Evolutionary conservation across 495 filamentous ascomycete genomes (phyloP).

Genomic region (Pseudevernia furfuracea): DNA sequence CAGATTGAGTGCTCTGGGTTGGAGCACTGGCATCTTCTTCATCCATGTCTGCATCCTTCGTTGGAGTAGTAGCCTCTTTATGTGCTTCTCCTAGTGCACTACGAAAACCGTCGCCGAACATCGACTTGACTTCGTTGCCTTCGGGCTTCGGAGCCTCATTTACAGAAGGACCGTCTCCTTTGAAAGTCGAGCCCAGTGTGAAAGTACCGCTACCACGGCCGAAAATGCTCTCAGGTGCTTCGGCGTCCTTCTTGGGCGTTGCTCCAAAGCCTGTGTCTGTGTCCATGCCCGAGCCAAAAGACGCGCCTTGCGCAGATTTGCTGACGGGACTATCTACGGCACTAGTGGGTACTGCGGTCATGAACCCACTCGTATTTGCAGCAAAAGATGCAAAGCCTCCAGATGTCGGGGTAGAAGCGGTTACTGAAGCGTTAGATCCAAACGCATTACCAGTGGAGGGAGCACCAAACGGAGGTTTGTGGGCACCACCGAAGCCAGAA

Average conservation of each 20-base stretch:
- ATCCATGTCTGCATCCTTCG: conserved; percentile 56
- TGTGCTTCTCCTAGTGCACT: conserved; percentile 40
- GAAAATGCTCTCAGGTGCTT: conserved; percentile 40
- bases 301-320: conserved; percentile 26
- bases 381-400: conserved; percentile 56
- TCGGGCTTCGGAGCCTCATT: conserved; percentile 50
- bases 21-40: conserved; percentile 34
- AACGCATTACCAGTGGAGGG: conserved; percentile 8
- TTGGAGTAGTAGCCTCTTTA: conserved; percentile 37
- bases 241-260: conserved; percentile 32
- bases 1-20: conserved; percentile 30
- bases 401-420: conserved; percentile 23
- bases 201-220: conserved; percentile 52
- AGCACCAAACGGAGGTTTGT: conserved; percentile 26
- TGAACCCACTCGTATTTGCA: conserved; percentile 47
- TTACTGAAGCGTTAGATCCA: conserved; percentile 9
- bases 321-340: conserved; percentile 22
- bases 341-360: conserved; percentile 33
- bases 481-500: conserved; percentile 21
- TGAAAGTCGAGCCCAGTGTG: conserved; percentile 71
- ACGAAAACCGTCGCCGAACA: conserved; percentile 54
- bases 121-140: conserved; percentile 34
- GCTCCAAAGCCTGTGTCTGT: conserved; percentile 32
- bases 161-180: conserved; percentile 58
- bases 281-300: conserved; percentile 35